These are phyloP conservation scores for Boechera retrofracta DNA, from an alignment of 345 rosid species.

Conservation along the genomic window DNA sequence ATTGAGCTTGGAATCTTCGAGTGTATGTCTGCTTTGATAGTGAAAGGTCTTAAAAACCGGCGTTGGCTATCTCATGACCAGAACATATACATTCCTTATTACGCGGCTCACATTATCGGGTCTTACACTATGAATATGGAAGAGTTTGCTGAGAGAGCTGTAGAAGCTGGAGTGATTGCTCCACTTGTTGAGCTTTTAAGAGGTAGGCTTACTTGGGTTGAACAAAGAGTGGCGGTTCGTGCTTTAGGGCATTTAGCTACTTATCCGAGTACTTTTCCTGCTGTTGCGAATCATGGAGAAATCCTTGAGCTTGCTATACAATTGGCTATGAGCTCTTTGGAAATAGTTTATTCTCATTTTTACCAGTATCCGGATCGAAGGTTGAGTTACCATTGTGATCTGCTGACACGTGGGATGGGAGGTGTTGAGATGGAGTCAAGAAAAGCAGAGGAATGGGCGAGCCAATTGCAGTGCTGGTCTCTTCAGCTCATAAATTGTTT, in stretches of 20 bases:
- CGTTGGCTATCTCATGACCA: constrained; percentile 98
- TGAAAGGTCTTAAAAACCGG: constrained; percentile 94
- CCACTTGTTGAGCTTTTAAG: constrained; percentile 92
- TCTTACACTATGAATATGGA: constrained; percentile 99
- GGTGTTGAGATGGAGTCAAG: constrained; percentile 99
- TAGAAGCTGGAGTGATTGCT: constrained; percentile 85
- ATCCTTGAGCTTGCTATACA: constrained; percentile 92
- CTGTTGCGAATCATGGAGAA: constrained; percentile 83
- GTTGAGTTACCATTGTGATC: constrained; percentile 90
- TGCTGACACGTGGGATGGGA: constrained; percentile 99
- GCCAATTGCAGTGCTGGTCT: constrained; percentile 99
- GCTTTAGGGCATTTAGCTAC: constrained; percentile 98
- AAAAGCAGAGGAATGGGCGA: constrained; percentile 99
- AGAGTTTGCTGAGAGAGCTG: constrained; percentile 87
- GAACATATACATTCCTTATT: constrained; percentile 95
- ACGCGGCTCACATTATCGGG: constrained; percentile 97
- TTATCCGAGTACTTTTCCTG: constrained; percentile 76
- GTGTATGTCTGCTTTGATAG: constrained; percentile 93
- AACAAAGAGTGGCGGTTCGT: constrained; percentile 95
- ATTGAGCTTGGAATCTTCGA: constrained; percentile 95
- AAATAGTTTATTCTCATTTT: constrained; percentile 95
- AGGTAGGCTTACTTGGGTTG: constrained; percentile 98
- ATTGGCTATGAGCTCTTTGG: constrained; percentile 89
- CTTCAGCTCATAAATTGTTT: constrained; percentile 99
- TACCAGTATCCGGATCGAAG: constrained; percentile 85